These are phyloP conservation scores for Flaveria sonorensis DNA, from an alignment of 129 eudicot species.

Conservation along the genomic window DNA sequence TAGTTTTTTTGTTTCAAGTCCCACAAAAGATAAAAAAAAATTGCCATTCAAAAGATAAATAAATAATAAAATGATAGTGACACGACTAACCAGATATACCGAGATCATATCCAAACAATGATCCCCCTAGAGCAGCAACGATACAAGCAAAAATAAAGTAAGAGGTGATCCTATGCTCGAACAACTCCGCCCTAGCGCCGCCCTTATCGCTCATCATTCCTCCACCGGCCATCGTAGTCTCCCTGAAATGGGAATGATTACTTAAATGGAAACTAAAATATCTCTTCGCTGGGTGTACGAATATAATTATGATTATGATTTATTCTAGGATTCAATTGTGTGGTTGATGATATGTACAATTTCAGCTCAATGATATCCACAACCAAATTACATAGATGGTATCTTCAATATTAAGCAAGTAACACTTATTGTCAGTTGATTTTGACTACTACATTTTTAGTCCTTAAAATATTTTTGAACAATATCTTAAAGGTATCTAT, in stretches of 20 bases:
- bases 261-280: not conserved
- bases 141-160: slow-evolving; percentile 72
- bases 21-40: too few relatives aligned
- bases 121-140: slow-evolving; percentile 82
- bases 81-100: slow-evolving; percentile 83
- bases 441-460: too few relatives aligned
- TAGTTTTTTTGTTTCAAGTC: too few relatives aligned
- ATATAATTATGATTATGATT: not conserved
- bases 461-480: too few relatives aligned
- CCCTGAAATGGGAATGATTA: slow-evolving; percentile 9
- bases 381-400: slow-evolving; percentile 2
- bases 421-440: not conserved
- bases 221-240: slow-evolving; percentile 70
- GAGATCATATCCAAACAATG: slow-evolving; percentile 90
- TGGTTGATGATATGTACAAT: not conserved
- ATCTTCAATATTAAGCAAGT: not conserved
- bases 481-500: too few relatives aligned
- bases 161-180: slow-evolving; percentile 65
- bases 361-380: slow-evolving; percentile 7
- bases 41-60: too few relatives aligned
- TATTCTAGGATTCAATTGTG: not conserved
- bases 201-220: slow-evolving; percentile 42
- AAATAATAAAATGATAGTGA: not conserved
- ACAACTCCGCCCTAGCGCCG: slow-evolving; percentile 61
- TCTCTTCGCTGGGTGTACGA: not conserved